Evolutionary conservation across 2,329 filamentous ascomycete genomes (phyloP), one percentile per base, ranked within the genome.

Genomic region (Cladophialophora chaetospira): DNA sequence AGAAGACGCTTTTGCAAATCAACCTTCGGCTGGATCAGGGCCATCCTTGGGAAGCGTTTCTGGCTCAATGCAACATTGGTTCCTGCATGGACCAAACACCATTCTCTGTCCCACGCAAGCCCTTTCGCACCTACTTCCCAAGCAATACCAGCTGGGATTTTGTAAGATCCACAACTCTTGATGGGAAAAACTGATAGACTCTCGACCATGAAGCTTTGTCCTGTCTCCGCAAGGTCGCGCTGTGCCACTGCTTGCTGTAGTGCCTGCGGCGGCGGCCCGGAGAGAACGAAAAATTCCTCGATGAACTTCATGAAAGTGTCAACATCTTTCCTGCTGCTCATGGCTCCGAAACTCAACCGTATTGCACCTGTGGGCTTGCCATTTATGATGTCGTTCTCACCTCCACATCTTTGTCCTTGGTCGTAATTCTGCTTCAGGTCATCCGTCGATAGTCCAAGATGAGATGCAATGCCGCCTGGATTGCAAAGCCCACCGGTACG

Each of bases 91-190:
- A 99, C 80, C 17, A 99, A 77, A 73, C 93, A 97, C 93, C 94
- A 99, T 75, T 97, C 93, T 60, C 94, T 82, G 71, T 99, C 94
- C 91, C 93, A 97, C 6, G 86, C 88, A 2, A 99, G 78, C 0
- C 94, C 94, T 74, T 97, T 91, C 5, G 82, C 78, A 53, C 82
- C 84, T 17, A 97, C 80, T 65, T 89, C 85, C 94, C 94, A 99
- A 11, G 78, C 69, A 5, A 75, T 75, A 2, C 77, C 80, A 0
- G 73, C 60, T 1, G 91, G 87, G 26, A 97, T 79, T 31, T 77
- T 77, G 70, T 88, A 96, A 0, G 89, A 89, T 13, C 86, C 89
- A 67, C 94, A 97, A 69, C 91, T 96, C 72, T 99, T 99, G 68
- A 99, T 92, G 0, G 94, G 94, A 68, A 91, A 99, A 0, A 97